Percentiles rank a stretch among this genome's conserved stretches.
Conservation (phyloP, 1,284 basidiomycete genomes). For the Porogramme epimiltina region DNA sequence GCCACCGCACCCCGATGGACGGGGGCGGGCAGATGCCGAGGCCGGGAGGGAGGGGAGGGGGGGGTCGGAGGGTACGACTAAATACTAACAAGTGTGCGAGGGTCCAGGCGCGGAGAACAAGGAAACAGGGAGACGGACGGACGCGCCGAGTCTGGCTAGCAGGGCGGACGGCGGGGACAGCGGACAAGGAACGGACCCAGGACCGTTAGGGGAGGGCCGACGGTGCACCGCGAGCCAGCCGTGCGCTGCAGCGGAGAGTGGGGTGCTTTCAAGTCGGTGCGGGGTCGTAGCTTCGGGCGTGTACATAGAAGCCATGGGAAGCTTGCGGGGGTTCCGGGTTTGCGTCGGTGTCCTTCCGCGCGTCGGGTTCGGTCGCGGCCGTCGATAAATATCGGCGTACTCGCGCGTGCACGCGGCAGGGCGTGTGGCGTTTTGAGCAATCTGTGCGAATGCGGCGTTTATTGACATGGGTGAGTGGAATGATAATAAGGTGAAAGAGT, state of each 20-base stretch:
- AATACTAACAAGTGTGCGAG: too few species aligned
- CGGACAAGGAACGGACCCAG: too few species aligned
- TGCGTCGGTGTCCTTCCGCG: neutral
- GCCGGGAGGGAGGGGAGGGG: too few species aligned
- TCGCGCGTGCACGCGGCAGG: slow-evolving; percentile 5
- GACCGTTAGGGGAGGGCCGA: too few species aligned
- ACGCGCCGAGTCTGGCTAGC: slow-evolving; percentile 22
- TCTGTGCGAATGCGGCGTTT: neutral
- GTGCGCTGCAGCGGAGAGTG: slow-evolving; percentile 6
- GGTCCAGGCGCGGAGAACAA: neutral
- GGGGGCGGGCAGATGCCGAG: too few species aligned
- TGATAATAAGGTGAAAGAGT: neutral
- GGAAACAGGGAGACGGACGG: neutral
- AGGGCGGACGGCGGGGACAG: slow-evolving; percentile 1
- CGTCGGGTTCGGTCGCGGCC: neutral
- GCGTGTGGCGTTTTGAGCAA: neutral
- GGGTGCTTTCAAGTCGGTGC: too few species aligned
- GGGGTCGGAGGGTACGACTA: too few species aligned
- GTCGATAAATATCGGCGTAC: slow-evolving; percentile 21
- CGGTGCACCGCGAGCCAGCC: slow-evolving; percentile 23
- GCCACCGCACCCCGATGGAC: too few species aligned
- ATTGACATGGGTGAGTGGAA: neutral
- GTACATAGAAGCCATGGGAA: too few species aligned
- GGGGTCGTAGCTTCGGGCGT: too few species aligned
- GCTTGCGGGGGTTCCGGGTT: slow-evolving; percentile 15